Percentiles rank a stretch among this genome's conserved stretches.
Conservation (phyloP, 495 filamentous ascomycete species). For the Aspergillus saccharolyticus region DNA sequence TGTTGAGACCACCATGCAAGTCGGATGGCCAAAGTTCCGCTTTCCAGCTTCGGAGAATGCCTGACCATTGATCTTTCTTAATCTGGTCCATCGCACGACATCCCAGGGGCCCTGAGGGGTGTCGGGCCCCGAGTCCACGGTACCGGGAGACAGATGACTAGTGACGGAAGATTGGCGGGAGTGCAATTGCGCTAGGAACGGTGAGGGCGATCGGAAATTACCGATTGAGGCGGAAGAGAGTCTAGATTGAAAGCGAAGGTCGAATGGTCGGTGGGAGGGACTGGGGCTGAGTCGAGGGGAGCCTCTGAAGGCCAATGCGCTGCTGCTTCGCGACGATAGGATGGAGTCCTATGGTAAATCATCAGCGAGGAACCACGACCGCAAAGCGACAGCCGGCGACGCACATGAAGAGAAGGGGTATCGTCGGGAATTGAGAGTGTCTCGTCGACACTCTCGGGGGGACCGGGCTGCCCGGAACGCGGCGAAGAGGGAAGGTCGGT, state of each 20-base stretch:
- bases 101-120: conserved; percentile 79
- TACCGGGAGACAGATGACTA: conserved; percentile 51
- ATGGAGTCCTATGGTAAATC: conserved; percentile 63
- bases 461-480: conserved; percentile 18
- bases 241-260: conserved; percentile 87
- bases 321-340: conserved; percentile 71
- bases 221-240: conserved; percentile 55
- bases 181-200: conserved; percentile 68
- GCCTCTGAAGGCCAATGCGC: conserved; percentile 43
- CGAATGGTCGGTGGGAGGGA: conserved; percentile 85
- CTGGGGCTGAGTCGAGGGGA: conserved; percentile 56
- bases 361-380: conserved; percentile 17
- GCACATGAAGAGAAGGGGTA: conserved; percentile 80
- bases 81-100: conserved; percentile 90
- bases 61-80: conserved; percentile 83
- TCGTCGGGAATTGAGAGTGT: conserved; percentile 76
- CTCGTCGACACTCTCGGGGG: conserved; percentile 39
- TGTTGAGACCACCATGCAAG: conserved; percentile 84
- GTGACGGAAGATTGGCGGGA: conserved; percentile 71
- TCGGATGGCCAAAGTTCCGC: conserved; percentile 87
- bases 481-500: conserved; percentile 18
- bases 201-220: conserved; percentile 68
- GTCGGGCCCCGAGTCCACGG: conserved; percentile 53
- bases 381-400: conserved; percentile 19
- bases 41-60: conserved; percentile 92